Percentiles rank a stretch among this genome's conserved stretches.
Conservation (phyloP, 441 rosid genomes). For the Metrosideros polymorpha region DNA sequence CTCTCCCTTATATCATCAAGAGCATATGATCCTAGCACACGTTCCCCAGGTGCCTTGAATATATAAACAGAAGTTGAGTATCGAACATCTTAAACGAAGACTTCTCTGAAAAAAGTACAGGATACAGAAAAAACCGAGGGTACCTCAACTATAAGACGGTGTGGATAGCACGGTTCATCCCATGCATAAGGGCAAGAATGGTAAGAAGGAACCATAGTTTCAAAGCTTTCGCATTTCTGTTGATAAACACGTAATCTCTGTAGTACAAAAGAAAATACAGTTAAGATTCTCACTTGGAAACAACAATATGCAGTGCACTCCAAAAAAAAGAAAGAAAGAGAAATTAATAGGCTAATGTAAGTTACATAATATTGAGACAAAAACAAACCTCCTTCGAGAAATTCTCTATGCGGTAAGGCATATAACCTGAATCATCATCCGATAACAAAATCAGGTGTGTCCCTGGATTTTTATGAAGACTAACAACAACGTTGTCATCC, state of each 20-base stretch:
- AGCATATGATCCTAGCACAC: slow-evolving; percentile 69
- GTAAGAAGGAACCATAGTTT: slow-evolving; percentile 71
- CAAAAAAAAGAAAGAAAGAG: not conserved
- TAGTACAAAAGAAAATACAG: slow-evolving; percentile 1
- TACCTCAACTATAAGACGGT: slow-evolving; percentile 90
- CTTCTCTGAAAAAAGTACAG: not conserved
- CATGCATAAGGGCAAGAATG: slow-evolving; percentile 90
- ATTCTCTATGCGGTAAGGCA: slow-evolving; percentile 98
- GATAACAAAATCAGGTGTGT: slow-evolving; percentile 88
- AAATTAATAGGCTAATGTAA: not conserved
- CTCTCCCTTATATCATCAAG: slow-evolving; percentile 75
- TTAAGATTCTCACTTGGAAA: not conserved
- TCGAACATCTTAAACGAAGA: not conserved
- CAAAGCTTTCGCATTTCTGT: slow-evolving; percentile 86
- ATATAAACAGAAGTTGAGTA: slow-evolving; percentile 11
- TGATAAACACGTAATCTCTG: slow-evolving; percentile 88
- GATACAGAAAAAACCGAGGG: not conserved
- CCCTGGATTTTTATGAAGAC: slow-evolving; percentile 74
- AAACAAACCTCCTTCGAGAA: slow-evolving; percentile 95
- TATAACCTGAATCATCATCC: slow-evolving; percentile 87
- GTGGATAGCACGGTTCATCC: slow-evolving; percentile 98
- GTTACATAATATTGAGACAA: not conserved
- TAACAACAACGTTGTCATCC: slow-evolving; percentile 76
- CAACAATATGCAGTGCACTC: not conserved
- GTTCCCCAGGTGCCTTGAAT: slow-evolving; percentile 84